These are phyloP conservation scores for Parastagonospora nodorum DNA, from an alignment of 2,329 filamentous ascomycete species.

Conservation along the genomic window DNA sequence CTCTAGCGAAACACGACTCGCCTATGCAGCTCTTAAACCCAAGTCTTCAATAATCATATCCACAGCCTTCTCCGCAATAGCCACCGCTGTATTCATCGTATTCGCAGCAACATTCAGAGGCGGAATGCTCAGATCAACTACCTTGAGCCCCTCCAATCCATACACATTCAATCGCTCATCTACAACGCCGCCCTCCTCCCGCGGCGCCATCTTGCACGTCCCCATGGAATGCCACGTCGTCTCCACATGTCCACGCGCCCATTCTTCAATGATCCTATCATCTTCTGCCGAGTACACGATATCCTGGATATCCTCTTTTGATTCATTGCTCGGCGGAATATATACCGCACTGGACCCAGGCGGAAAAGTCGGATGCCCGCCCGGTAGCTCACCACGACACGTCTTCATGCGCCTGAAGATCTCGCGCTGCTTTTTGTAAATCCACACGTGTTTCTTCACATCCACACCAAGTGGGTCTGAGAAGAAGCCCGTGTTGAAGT, in stretches of 20 bases:
- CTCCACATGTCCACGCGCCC: constrained; percentile 44
- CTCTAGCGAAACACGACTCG: no score
- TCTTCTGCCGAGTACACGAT: constrained; percentile 58
- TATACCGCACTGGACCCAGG: constrained; percentile 51
- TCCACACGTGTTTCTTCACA: constrained; percentile 63
- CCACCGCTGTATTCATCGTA: constrained; percentile 32
- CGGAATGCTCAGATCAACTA: constrained; percentile 28
- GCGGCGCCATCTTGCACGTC: constrained; percentile 35
- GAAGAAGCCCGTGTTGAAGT: constrained; percentile 65
- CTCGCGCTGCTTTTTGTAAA: constrained; percentile 69
- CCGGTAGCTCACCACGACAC: constrained; percentile 52
- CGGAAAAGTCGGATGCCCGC: constrained; percentile 37
- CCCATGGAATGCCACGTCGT: constrained; percentile 48
- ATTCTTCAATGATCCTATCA: constrained; percentile 54
- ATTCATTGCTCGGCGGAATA: constrained; percentile 35
- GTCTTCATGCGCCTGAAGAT: constrained; percentile 61
- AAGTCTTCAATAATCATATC: constrained; percentile 41
- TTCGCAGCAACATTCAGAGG: constrained; percentile 23
- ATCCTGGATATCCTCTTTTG: constrained; percentile 38
- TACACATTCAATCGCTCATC: constrained; percentile 23
- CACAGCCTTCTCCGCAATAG: constrained; percentile 25
- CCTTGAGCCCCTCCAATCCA: constrained; percentile 25
- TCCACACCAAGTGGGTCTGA: constrained; percentile 61
- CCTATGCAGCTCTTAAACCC: constrained; percentile 17
- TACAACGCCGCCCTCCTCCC: constrained; percentile 28